phyloP scores from a whole-genome alignment of 2,329 filamentous ascomycete species.

The Diaporthe amygdali region DNA sequence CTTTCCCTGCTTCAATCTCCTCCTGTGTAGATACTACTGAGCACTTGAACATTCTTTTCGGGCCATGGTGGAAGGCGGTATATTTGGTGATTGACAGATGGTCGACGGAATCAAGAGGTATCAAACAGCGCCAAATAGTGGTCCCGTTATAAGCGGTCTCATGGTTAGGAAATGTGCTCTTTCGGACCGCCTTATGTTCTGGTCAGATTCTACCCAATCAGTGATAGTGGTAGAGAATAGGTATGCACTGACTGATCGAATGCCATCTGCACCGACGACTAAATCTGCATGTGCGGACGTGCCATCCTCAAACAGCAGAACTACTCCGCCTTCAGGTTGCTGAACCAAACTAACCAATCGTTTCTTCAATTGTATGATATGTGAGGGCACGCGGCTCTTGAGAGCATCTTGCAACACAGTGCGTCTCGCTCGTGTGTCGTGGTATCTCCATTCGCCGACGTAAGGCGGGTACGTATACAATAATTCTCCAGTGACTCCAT shows the following conservation, averaged over 20 bases:
- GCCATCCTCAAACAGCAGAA: slow-evolving; percentile 1
- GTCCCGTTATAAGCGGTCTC: slow-evolving; percentile 17
- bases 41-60: slow-evolving; percentile 15
- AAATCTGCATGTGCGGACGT: slow-evolving; percentile 14
- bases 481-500: slow-evolving; percentile 8
- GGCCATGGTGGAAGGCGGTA: slow-evolving; percentile 18
- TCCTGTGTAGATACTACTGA: slow-evolving; percentile 12
- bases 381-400: slow-evolving; percentile 2
- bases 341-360: slow-evolving; percentile 6
- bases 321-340: neutral
- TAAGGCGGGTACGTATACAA: slow-evolving; percentile 13
- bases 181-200: neutral
- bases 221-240: neutral
- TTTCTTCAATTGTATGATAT: neutral
- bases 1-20: slow-evolving; percentile 3
- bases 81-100: slow-evolving; percentile 21
- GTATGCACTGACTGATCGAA: slow-evolving; percentile 2
- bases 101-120: neutral
- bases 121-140: slow-evolving; percentile 20
- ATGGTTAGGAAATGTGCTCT: neutral
- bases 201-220: neutral
- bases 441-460: neutral
- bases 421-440: slow-evolving; percentile 10
- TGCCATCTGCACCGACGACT: slow-evolving; percentile 15
- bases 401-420: slow-evolving; percentile 14